These are phyloP conservation scores for Amphirosellinia nigrospora DNA, from an alignment of 495 filamentous ascomycete genomes.

Conservation along the genomic window DNA sequence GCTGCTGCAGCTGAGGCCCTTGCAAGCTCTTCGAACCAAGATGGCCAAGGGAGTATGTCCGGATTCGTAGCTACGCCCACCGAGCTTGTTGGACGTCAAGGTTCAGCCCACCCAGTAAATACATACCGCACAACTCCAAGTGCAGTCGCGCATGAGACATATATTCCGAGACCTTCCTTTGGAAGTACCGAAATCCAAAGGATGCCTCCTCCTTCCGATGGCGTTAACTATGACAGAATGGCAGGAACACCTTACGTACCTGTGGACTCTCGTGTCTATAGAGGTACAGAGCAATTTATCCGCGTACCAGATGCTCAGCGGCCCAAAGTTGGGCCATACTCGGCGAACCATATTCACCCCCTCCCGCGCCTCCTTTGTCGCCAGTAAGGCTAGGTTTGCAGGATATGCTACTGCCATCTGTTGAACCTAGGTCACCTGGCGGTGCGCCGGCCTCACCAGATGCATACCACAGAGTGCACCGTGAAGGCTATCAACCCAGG, in stretches of 20 bases:
- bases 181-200: conserved; percentile 24
- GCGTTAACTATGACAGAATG: conserved; percentile 19
- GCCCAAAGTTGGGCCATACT: conserved; percentile 42
- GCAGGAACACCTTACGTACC: conserved; percentile 9
- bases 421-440: conserved; percentile 38
- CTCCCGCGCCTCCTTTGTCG: conserved; percentile 27
- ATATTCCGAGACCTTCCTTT: conserved; percentile 9
- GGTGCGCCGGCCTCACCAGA: conserved; percentile 18
- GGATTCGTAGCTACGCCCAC: conserved; percentile 23
- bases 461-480: conserved; percentile 23
- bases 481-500: conserved; percentile 28
- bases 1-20: conserved; percentile 42
- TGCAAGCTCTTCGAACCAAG: conserved; percentile 29
- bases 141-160: conserved; percentile 1
- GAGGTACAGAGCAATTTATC: conserved; percentile 24
- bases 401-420: conserved; percentile 40
- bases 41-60: conserved; percentile 28
- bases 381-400: conserved; percentile 35
- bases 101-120: conserved; percentile 29
- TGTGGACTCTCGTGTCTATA: conserved; percentile 17
- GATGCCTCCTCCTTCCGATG: conserved; percentile 19
- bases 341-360: conserved; percentile 14
- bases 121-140: conserved; percentile 26
- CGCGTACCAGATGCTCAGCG: conserved; percentile 29
- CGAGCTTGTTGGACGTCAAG: conserved; percentile 34